Evolutionary conservation across 129 eudicot genomes (phyloP), one percentile per base, ranked within the genome.

Genomic region (Flaveria sonorensis): DNA sequence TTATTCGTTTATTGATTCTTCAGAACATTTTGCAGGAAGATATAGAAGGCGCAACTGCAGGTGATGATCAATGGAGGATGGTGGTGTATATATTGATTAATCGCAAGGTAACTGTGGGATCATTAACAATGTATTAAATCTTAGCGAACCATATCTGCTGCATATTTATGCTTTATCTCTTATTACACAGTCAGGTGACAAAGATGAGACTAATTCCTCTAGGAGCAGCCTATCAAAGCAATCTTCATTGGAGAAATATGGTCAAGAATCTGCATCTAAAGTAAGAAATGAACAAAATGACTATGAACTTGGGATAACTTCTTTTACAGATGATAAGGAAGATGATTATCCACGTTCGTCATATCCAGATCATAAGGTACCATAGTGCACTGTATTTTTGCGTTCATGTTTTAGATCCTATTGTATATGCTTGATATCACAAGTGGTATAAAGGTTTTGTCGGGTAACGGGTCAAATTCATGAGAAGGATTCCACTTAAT

Each of bases 71-170:
- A 32, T 5, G 39, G 39, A 32, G 39, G 39, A 32, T 32, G 39
- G 7, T 32, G 7, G 7, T 5, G 39, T 32, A 32, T 32, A 4
- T 32, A 32, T 32, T 32, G 0, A 9, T 93, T n/a, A 93, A 93
- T 83, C 88, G 89, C n/a, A 32, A 32, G 91, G 86, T 40, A 96
- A 89, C 64, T 89, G 75, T 86, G 98, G 96, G 70, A 64, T 90
- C 68, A 79, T 85, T 42, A 85, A 89, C 18, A 93, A 89, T 39
- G 79, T 55, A 21, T 28, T 81, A 61, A 81, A 80, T 43, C 45
- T 93, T 64, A 83, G 82, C 70, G 85, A 79, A 65, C 96, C 92
- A 4, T 15, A 45, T 80, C 76, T 46, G 80, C 81, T 40, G 68
- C 50, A 64, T 89, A 87, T 59, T 90, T 32, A 96, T 13, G 76